These are phyloP conservation scores for Fusarium cyanostomum DNA, from an alignment of 2,329 filamentous ascomycete genomes.

Conservation along the genomic window DNA sequence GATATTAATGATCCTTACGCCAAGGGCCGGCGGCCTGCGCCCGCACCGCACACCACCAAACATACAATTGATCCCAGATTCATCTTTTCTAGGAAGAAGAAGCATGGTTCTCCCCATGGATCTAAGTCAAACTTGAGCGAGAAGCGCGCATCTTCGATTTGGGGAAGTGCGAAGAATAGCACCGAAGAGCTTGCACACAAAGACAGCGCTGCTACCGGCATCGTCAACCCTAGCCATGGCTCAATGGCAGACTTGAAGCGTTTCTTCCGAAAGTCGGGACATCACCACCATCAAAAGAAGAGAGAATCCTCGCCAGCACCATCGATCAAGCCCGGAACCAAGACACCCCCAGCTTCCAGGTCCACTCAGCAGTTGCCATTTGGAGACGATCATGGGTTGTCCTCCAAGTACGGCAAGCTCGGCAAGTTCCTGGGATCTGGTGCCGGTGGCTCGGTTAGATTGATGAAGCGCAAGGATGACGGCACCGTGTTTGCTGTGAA, in stretches of 20 bases:
- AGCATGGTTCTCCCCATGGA: constrained; percentile 65
- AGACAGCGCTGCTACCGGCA: constrained; percentile 39
- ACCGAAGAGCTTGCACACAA: constrained; percentile 47
- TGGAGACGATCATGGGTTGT: constrained; percentile 89
- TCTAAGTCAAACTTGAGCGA: constrained; percentile 64
- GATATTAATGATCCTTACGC: constrained; percentile 88
- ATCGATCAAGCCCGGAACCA: constrained; percentile 60
- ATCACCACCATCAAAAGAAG: constrained; percentile 69
- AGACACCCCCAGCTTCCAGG: constrained; percentile 58
- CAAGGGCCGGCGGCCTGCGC: constrained; percentile 79
- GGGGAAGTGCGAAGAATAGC: constrained; percentile 48
- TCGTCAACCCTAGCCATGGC: constrained; percentile 60
- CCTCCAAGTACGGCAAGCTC: constrained; percentile 94
- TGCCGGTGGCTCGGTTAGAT: constrained; percentile 89
- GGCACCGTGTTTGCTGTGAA: constrained; percentile 96
- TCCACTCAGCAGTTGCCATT: constrained; percentile 79
- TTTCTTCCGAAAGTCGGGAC: constrained; percentile 87
- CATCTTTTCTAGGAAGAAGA: constrained; percentile 81
- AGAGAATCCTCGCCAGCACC: constrained; percentile 69
- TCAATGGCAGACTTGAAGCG: constrained; percentile 96
- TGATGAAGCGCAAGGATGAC: constrained; percentile 94
- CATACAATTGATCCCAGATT: constrained; percentile 80
- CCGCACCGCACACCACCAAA: constrained; percentile 69
- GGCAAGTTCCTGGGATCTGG: constrained; percentile 93
- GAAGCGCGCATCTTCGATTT: constrained; percentile 61